A percentile compares a stretch with the other conserved stretches of the same genome.
Evolutionary conservation across 2,329 filamentous ascomycete genomes (phyloP).

Genomic region (Microcyclosporella mali): DNA sequence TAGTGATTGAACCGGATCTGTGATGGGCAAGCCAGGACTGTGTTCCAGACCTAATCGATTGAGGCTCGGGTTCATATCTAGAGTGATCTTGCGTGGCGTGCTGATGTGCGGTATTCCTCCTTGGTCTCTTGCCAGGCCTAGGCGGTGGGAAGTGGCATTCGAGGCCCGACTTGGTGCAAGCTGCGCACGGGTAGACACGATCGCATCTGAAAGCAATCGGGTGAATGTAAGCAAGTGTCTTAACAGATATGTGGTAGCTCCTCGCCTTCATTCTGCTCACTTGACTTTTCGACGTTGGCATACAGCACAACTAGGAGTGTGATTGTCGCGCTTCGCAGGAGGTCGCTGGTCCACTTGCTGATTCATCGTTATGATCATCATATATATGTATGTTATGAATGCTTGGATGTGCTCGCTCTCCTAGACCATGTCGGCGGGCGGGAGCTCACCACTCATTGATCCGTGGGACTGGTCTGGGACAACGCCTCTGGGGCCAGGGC

Average conservation of each 20-base stretch:
- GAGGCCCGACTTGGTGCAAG: slow-evolving; percentile 22
- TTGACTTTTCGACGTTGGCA: slow-evolving; percentile 23
- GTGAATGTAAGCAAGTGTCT: no score
- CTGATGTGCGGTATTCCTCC: slow-evolving; percentile 10
- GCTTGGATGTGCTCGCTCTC: not conserved
- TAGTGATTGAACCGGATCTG: not conserved
- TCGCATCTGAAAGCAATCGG: no score
- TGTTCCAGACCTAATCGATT: no score
- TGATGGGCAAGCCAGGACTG: no score
- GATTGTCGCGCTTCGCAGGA: slow-evolving; percentile 21
- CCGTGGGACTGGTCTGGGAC: no score
- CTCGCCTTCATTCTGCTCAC: no score
- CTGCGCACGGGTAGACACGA: slow-evolving; percentile 20
- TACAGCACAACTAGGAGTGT: slow-evolving; percentile 23
- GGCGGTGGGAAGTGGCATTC: slow-evolving; percentile 19
- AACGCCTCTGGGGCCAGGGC: no score
- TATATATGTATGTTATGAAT: not conserved
- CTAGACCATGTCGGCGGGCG: not conserved
- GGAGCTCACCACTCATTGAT: no score
- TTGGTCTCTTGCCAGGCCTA: slow-evolving; percentile 16
- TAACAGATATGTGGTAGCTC: no score
- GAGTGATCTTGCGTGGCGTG: slow-evolving; percentile 6
- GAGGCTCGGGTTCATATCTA: no score
- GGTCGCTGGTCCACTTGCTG: not conserved
- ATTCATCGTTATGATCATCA: not conserved